A percentile compares a stretch with the other conserved stretches of the same genome.
Conservation (phyloP, 1,284 basidiomycete genomes). For the Trametes polyzona region DNA sequence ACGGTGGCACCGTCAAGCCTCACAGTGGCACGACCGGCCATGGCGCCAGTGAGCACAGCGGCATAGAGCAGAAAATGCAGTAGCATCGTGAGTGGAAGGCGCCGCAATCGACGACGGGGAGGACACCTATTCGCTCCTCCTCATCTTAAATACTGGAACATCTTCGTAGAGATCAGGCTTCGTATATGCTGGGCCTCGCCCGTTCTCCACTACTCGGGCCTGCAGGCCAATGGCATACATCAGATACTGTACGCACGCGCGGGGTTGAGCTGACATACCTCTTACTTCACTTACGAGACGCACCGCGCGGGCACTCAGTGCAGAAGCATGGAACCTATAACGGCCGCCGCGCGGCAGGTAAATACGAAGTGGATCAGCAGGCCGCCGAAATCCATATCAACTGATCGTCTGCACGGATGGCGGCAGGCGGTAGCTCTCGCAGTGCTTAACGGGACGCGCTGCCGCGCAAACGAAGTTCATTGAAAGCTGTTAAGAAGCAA, state of each 20-base stretch:
- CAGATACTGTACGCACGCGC: not conserved
- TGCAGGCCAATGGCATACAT: not conserved
- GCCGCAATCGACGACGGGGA: not conserved
- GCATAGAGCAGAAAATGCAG: not conserved
- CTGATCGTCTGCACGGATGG: not conserved
- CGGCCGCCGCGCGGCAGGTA: not conserved
- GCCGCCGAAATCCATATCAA: not conserved
- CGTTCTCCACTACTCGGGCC: not conserved
- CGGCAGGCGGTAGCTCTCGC: not conserved
- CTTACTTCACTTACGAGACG: not conserved
- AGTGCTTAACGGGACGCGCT: not conserved
- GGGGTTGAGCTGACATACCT: not conserved
- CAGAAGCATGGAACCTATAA: not conserved
- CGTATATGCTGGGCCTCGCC: not conserved
- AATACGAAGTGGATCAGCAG: not conserved
- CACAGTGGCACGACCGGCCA: not conserved
- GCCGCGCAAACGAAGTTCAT: not conserved
- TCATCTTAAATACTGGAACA: no score
- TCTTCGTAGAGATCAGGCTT: not conserved
- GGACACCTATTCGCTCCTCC: not conserved
- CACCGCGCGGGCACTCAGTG: not conserved
- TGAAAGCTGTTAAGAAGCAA: not conserved
- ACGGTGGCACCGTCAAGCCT: constrained; percentile 19
- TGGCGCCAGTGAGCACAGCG: not conserved
- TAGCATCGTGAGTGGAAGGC: not conserved